Base-by-base conservation (phyloP, 345 rosid genomes). In the Carallia brachiata region DNA sequence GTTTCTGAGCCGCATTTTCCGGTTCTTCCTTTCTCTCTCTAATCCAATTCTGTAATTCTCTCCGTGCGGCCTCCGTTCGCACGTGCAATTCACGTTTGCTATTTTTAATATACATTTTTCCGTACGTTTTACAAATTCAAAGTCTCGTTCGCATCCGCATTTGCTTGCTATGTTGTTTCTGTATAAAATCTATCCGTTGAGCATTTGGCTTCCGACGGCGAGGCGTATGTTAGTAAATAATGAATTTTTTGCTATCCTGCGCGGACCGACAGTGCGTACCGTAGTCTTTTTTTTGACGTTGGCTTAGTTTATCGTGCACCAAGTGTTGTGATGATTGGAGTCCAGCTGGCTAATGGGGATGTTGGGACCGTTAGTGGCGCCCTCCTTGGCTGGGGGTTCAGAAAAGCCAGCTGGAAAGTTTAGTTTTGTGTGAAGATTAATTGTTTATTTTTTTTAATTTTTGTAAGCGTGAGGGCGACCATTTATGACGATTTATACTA, bases 281-380 rank as follows among this genome's bases (percentile, higher is more conserved):
- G 16, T 44, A 12, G 31, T 27, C 6, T 19, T 56, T 23, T 23
- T 23, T 0, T 0, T 4, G 15, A 1, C 0, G 3, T 9, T 1
- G 34, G 0, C 6, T 56, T 6, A 10, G 12, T 13, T 68, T 74
- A 71, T 72, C 65, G 67, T 72, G 62, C 69, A 81, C 80, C 69
- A 71, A 72, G 62, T 62, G 44, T 4, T 17, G n/a, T 6, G 64
- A 44, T 64, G 66, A 53, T 18, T 87, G 91, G 85, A 59, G 52
- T 85, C 81, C 94, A 87, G 95, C 91, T 91, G 89, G 84, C 75
- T n/a, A 65, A 68, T 10, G 17, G 12, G 16, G 23, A 23, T 23
- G 13, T 44, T 77, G 54, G 74, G 89, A 82, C 86, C 86, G 87
- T 87, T 85, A 73, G 17, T 79, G 18, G 70, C 65, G 13, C 67